These are phyloP conservation scores for Spizellomyces sp. DNA, from an alignment of 192 early-diverging fungal species.

Conservation along the genomic window DNA sequence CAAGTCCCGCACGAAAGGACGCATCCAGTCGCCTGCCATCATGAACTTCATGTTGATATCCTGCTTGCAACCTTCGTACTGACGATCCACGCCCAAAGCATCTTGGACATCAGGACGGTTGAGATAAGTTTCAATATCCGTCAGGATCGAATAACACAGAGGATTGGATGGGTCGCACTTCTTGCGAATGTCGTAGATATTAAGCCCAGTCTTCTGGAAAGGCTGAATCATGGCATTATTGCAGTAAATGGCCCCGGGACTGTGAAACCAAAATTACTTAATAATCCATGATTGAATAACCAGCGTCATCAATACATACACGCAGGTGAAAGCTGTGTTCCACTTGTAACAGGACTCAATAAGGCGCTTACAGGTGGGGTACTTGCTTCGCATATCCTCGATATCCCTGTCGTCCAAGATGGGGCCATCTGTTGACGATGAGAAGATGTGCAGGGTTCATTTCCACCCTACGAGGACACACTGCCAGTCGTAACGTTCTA, in stretches of 20 bases:
- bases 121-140: conserved; percentile 76
- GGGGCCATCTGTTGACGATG: conserved; percentile 55
- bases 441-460: not conserved
- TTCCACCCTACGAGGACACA: too few species aligned
- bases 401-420: conserved; percentile 74
- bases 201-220: conserved; percentile 81
- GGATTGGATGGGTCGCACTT: conserved; percentile 77
- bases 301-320: conserved; percentile 36
- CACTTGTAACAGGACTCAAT: conserved; percentile 86
- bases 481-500: not conserved
- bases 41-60: conserved; percentile 78
- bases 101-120: conserved; percentile 76
- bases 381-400: conserved; percentile 71
- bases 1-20: conserved; percentile 67
- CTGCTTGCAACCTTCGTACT: conserved; percentile 83
- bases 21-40: conserved; percentile 88
- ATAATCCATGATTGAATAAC: not conserved
- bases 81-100: conserved; percentile 74
- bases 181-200: conserved; percentile 92
- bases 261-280: not conserved
- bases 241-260: conserved; percentile 82
- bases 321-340: conserved; percentile 74
- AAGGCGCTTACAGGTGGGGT: conserved; percentile 73
- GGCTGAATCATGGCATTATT: conserved; percentile 76
- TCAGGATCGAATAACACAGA: conserved; percentile 81